Evolutionary conservation across 2,329 filamentous ascomycete genomes (phyloP), one percentile per base, ranked within the genome.

Genomic region (Penicillium sp.): DNA sequence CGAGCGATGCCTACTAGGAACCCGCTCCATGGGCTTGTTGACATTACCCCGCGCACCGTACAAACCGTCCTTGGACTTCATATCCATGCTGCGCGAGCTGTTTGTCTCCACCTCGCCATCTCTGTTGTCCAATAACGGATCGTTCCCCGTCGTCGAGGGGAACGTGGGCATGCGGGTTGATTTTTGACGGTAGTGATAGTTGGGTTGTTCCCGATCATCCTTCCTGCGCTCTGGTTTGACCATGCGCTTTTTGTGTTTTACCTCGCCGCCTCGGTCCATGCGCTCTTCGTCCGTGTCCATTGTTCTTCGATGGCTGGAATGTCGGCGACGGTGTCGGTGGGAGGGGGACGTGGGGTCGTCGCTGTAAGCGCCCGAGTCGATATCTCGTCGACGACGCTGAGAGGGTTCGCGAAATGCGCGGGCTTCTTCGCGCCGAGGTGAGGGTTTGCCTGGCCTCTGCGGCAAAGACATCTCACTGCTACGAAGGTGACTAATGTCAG

Each of bases 151-250:
- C 7, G 91, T 89, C 0, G 94, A 97, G 0, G 95, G 94, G 63
- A 91, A 82, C 6, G 92, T 89, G 55, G 88, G 84, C 92, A 99
- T 97, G 63, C 93, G 90, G 68, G 92, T 90, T 10, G 95, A 92
- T 84, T 96, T 93, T 73, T 96, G 90, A 66, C 91, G 87, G 76
- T 99, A 99, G 77, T 97, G 85, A 72, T 97, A 99, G 74, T 97
- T 95, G 15, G 93, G 92, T 73, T 97, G 92, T 67, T 93, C 89
- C 63, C 84, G 87, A 67, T 93, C 89, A 66, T 96, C 91, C 66
- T 89, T 86, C 69, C 89, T 89, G 64, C 94, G 86, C 77, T 99
- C 94, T 0, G 94, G 94, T 61, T 90, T 84, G 71, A 99, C 88
- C 62, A 99, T 80, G 74, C 91, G 97, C 73, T 89, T 87, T 77